A percentile compares a stretch with the other conserved stretches of the same genome.
phyloP scores from a whole-genome alignment of 192 early-diverging fungal species.

The Linnemannia exigua region DNA sequence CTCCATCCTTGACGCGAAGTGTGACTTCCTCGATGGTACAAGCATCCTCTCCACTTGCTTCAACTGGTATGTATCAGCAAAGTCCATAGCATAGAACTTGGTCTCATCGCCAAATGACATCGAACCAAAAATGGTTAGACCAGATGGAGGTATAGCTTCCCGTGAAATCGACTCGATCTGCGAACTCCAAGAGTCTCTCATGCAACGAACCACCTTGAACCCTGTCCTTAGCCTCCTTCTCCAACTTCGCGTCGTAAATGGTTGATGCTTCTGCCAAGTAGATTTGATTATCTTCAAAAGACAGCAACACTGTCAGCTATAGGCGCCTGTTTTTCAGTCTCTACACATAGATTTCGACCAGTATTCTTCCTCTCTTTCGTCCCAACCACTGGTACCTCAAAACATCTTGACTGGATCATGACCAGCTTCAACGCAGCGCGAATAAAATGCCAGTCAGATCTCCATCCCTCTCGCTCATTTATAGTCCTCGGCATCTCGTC shows the following conservation, averaged over 20 bases:
- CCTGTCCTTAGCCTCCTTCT: conserved; percentile 20
- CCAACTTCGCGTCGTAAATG: conserved; percentile 13
- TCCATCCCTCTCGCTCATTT: conserved; percentile 26
- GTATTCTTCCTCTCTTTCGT: conserved; percentile 18
- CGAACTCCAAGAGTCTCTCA: conserved; percentile 27
- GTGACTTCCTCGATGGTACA: conserved; percentile 9
- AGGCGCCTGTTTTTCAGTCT: conserved; percentile 12
- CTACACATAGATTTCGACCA: background rate
- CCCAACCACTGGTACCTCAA: conserved; percentile 20
- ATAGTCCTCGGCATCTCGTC: conserved; percentile 11
- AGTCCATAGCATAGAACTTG: conserved; percentile 23
- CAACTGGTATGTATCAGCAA: background rate
- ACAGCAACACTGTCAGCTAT: conserved; percentile 30
- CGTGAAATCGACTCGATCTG: conserved; percentile 23
- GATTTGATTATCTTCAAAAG: conserved; percentile 28
- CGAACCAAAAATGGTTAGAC: conserved; percentile 23
- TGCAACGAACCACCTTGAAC: conserved; percentile 22
- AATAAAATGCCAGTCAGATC: conserved; percentile 41
- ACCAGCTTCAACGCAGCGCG: conserved; percentile 23
- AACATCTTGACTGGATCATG: conserved; percentile 5
- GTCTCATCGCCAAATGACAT: conserved; percentile 23
- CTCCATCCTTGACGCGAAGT: conserved; percentile 22
- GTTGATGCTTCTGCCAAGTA: conserved; percentile 27
- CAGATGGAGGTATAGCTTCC: conserved; percentile 7
- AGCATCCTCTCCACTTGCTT: conserved; percentile 9